These are phyloP conservation scores for Samsoniella hepiali DNA, from an alignment of 2,329 filamentous ascomycete species.

Conservation along the genomic window DNA sequence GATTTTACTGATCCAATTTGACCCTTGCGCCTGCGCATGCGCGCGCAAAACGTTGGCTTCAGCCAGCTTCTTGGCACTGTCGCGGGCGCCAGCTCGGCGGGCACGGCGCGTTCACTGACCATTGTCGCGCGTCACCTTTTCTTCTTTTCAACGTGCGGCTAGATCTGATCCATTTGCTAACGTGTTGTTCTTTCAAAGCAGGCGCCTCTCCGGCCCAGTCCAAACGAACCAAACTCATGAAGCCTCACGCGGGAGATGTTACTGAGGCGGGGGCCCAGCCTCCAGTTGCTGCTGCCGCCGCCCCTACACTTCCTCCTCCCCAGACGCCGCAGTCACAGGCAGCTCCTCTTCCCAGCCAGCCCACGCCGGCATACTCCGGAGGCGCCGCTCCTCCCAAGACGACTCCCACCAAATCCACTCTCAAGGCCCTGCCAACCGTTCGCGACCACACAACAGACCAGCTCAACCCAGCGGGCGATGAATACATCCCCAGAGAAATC, in stretches of 20 bases:
- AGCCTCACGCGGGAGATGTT: slow-evolving; percentile 52
- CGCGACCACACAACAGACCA: slow-evolving; percentile 97
- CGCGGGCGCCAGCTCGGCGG: background rate
- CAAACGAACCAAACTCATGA: slow-evolving; percentile 44
- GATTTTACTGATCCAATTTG: background rate
- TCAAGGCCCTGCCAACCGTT: slow-evolving; percentile 94
- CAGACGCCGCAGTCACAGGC: slow-evolving; percentile 54
- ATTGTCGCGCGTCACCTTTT: background rate
- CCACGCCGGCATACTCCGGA: slow-evolving; percentile 35
- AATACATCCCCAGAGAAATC: slow-evolving; percentile 90
- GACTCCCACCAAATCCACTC: slow-evolving; percentile 75
- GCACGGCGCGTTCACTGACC: background rate
- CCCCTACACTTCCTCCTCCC: slow-evolving; percentile 44
- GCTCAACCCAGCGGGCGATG: slow-evolving; percentile 81
- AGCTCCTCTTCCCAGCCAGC: slow-evolving; percentile 43
- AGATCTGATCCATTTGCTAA: slow-evolving; percentile 24
- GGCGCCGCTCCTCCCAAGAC: slow-evolving; percentile 65
- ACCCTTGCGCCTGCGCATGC: background rate
- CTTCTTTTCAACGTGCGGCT: background rate
- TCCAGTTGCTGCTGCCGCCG: slow-evolving; percentile 34
- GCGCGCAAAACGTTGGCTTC: background rate
- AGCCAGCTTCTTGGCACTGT: background rate
- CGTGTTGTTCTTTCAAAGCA: slow-evolving; percentile 28
- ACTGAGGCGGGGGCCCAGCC: slow-evolving; percentile 57
- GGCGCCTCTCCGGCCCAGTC: slow-evolving; percentile 45